phyloP scores from a whole-genome alignment of 2,329 filamentous ascomycete species.

The Dothistroma septosporum region DNA sequence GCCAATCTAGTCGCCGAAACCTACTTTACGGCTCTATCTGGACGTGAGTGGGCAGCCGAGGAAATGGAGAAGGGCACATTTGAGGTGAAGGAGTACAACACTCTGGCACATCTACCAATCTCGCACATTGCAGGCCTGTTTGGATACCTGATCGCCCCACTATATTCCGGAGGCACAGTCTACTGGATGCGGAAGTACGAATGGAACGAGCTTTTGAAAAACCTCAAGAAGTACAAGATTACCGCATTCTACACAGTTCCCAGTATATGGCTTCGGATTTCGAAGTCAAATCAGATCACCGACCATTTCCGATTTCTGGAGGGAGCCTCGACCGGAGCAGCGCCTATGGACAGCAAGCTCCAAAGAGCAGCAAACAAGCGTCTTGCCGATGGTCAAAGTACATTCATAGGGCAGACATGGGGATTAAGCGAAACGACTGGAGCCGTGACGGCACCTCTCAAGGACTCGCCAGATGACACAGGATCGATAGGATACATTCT shows the following conservation, averaged over 20 bases:
- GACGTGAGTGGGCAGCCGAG: constrained; percentile 22
- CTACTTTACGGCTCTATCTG: constrained; percentile 23
- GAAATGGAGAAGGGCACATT: constrained; percentile 26
- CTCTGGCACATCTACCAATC: constrained; percentile 71
- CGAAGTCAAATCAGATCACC: constrained; percentile 35
- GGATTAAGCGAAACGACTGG: constrained; percentile 35
- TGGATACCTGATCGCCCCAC: constrained; percentile 38
- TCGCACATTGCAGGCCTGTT: constrained; percentile 76
- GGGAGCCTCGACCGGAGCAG: constrained; percentile 38
- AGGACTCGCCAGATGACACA: constrained; percentile 33
- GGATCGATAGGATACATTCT: constrained; percentile 35
- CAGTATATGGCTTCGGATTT: constrained; percentile 38
- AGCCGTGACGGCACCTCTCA: constrained; percentile 36
- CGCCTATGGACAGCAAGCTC: constrained; percentile 38
- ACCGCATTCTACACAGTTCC: constrained; percentile 41
- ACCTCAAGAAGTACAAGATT: constrained; percentile 36
- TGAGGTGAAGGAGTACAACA: constrained; percentile 20
- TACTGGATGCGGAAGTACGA: constrained; percentile 41
- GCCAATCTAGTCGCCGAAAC: constrained; percentile 29
- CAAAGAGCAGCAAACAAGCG: constrained; percentile 39
- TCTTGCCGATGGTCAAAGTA: constrained; percentile 21
- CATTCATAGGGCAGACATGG: constrained; percentile 40
- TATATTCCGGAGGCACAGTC: constrained; percentile 33
- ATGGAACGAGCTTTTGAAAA: constrained; percentile 33
- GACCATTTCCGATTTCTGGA: constrained; percentile 34